Evolutionary conservation across 257 asterid species (phyloP).

Genomic region (Plantago major): DNA sequence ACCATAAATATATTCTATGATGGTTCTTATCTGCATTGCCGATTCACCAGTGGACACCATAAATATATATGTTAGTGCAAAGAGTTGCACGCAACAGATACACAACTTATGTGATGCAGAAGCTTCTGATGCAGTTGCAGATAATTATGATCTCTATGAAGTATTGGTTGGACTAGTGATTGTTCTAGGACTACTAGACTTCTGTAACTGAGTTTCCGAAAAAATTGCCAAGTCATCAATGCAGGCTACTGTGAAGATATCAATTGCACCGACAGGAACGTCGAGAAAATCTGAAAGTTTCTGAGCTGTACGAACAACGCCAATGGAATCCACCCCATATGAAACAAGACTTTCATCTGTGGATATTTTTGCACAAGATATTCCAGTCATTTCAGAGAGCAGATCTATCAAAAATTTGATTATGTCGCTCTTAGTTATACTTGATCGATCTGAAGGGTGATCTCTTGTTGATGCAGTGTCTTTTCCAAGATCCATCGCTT

Average conservation of each 20-base stretch:
- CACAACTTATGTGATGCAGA: constrained; percentile 30
- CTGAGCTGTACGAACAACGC: constrained; percentile 58
- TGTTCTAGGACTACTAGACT: constrained; percentile 28
- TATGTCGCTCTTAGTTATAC: constrained; percentile 33
- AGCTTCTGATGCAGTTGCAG: constrained; percentile 19
- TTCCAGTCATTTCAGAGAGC: constrained; percentile 46
- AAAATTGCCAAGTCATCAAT: constrained; percentile 47
- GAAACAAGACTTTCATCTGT: constrained; percentile 42
- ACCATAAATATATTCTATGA: too few species aligned
- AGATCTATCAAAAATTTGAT: constrained; percentile 34
- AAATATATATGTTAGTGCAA: constrained; percentile 45
- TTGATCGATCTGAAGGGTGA: constrained; percentile 13
- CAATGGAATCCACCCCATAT: constrained; percentile 52
- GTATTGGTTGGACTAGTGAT: constrained; percentile 11
- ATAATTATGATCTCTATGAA: constrained; percentile 18
- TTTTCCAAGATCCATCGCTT: constrained; percentile 10
- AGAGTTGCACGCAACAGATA: constrained; percentile 36
- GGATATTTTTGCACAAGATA: constrained; percentile 34
- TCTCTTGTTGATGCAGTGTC: background rate
- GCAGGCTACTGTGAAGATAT: constrained; percentile 59
- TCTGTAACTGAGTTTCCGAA: constrained; percentile 32
- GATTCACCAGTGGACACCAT: too few species aligned
- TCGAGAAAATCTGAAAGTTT: constrained; percentile 49
- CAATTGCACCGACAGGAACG: constrained; percentile 52
- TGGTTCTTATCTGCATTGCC: too few species aligned